Percentiles rank a stretch among this genome's conserved stretches.
phyloP scores from a whole-genome alignment of 1,139 yeast genomes.

The Debaryomycetaceae sp. region DNA sequence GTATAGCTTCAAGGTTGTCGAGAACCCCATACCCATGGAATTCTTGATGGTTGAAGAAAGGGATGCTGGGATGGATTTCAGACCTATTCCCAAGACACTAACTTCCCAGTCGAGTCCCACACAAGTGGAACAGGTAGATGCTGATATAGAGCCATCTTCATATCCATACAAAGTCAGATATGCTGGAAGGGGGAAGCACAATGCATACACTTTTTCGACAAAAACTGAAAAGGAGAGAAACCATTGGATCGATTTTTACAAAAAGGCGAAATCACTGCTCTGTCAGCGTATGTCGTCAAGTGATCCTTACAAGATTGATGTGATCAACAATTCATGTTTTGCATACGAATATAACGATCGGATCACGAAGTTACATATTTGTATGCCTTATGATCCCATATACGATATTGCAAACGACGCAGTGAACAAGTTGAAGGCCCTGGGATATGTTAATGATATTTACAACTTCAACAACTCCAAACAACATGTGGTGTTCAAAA shows the following conservation, averaged over 20 bases:
- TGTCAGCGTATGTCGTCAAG: slow-evolving; percentile 40
- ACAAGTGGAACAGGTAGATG: slow-evolving; percentile 11
- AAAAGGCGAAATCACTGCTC: slow-evolving; percentile 52
- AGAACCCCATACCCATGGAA: slow-evolving; percentile 60
- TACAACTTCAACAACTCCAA: slow-evolving; percentile 19
- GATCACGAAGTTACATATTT: slow-evolving; percentile 57
- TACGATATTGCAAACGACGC: slow-evolving; percentile 42
- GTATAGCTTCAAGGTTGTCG: slow-evolving; percentile 42
- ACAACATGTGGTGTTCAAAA: slow-evolving; percentile 24
- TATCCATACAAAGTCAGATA: slow-evolving; percentile 40
- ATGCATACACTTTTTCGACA: slow-evolving; percentile 54
- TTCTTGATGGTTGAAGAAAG: slow-evolving; percentile 52
- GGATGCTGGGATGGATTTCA: slow-evolving; percentile 23
- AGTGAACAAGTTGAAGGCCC: slow-evolving; percentile 13
- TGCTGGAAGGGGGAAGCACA: slow-evolving; percentile 44
- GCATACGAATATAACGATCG: slow-evolving; percentile 57
- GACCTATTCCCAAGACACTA: slow-evolving; percentile 17
- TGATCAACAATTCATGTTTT: slow-evolving; percentile 59
- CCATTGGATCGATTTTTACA: slow-evolving; percentile 57
- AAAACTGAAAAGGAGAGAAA: slow-evolving; percentile 52
- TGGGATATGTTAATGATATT: slow-evolving; percentile 27
- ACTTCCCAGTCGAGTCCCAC: slow-evolving; percentile 13
- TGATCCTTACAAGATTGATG: slow-evolving; percentile 54
- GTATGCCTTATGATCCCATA: slow-evolving; percentile 62
- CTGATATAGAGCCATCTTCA: slow-evolving; percentile 35